These are phyloP conservation scores for Triangularia verruculosa DNA, from an alignment of 2,329 filamentous ascomycete genomes.

Conservation along the genomic window DNA sequence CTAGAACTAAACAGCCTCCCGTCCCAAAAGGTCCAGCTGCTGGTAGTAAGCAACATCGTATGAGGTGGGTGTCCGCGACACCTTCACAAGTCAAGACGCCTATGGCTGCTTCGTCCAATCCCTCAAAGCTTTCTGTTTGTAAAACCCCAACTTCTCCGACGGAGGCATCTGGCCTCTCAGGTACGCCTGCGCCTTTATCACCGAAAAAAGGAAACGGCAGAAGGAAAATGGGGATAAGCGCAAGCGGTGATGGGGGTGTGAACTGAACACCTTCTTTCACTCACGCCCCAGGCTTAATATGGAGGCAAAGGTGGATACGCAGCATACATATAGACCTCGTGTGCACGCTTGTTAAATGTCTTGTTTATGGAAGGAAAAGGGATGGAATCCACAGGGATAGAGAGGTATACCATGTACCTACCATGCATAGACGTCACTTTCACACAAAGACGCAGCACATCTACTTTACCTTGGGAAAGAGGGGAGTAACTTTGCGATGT, in stretches of 20 bases:
- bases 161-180: neutral
- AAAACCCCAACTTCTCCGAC: too few species aligned
- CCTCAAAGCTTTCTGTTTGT: neutral
- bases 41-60: constrained; percentile 30
- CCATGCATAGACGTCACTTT: neutral
- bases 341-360: too few species aligned
- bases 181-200: too few species aligned
- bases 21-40: neutral
- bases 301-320: too few species aligned
- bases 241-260: neutral
- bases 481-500: neutral
- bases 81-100: neutral
- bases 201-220: neutral
- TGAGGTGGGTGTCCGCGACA: constrained; percentile 34
- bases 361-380: neutral
- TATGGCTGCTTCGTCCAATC: neutral
- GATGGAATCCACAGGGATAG: neutral
- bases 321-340: too few species aligned
- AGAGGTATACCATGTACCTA: neutral
- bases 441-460: neutral
- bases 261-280: too few species aligned
- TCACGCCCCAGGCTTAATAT: too few species aligned
- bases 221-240: neutral
- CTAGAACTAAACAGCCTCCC: neutral
- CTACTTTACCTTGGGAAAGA: neutral